phyloP scores from a whole-genome alignment of 148 eudicot genomes.

The Chenopodium quinoa region DNA sequence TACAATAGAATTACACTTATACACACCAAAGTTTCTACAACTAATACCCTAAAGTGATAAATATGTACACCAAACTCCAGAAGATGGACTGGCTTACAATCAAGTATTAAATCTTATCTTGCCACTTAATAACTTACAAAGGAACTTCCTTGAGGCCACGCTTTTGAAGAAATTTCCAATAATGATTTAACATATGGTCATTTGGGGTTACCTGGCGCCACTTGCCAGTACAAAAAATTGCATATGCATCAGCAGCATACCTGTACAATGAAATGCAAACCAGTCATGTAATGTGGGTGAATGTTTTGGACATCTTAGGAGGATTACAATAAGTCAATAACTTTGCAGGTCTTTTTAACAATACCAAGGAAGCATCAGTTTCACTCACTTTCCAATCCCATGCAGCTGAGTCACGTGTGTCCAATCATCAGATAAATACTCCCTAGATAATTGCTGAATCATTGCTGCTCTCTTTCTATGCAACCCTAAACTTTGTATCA shows the following conservation, averaged over 20 bases:
- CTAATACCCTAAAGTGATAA: background rate
- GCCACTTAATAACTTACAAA: background rate
- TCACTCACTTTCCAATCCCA: slow-evolving; percentile 78
- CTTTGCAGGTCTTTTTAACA: background rate
- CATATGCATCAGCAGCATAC: slow-evolving; percentile 95
- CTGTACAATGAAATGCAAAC: slow-evolving; percentile 28
- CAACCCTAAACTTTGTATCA: slow-evolving; percentile 60
- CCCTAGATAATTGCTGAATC: slow-evolving; percentile 59
- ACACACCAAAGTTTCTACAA: background rate
- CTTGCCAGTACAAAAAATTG: slow-evolving; percentile 77
- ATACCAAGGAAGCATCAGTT: background rate
- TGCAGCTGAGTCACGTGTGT: slow-evolving; percentile 72
- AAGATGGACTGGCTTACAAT: background rate
- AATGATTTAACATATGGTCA: slow-evolving; percentile 69
- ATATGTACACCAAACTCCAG: background rate
- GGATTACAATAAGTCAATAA: background rate
- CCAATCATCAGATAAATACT: slow-evolving; percentile 65
- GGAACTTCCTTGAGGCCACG: slow-evolving; percentile 6
- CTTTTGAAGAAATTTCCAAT: slow-evolving; percentile 57
- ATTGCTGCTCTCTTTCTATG: slow-evolving; percentile 50
- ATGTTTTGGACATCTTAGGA: background rate
- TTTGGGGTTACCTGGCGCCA: slow-evolving; percentile 65
- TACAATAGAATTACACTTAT: too few species aligned
- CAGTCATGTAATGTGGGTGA: background rate
- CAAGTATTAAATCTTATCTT: background rate